Evolutionary conservation across 1,284 basidiomycete species (phyloP), one percentile per base, ranked within the genome.

Genomic region (Porogramme epimiltina): DNA sequence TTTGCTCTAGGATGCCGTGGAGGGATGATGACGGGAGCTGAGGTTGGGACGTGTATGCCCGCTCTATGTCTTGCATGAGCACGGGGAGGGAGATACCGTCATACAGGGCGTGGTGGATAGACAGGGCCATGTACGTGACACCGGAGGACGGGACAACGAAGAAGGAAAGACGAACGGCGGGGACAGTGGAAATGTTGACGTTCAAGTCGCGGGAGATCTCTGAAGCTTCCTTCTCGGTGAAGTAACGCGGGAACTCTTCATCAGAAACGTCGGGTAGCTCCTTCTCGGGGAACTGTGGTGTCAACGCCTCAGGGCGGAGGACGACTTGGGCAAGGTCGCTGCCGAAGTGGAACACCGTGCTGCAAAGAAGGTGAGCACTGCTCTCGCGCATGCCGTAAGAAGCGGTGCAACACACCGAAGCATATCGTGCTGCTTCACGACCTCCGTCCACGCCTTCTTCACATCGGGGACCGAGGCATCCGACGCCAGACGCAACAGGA

Each of bases 31-130:
- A 42, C 8, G 55, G 47, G 13, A 55, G 50, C 34, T 61, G 60
- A 38, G 56, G 42, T 26, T 56, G 49, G 3, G 55, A 58, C 26
- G 48, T 43, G 46, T 75, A 73, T 36, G 62, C 64, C 9, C 64
- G 62, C 47, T 78, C 75, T 10, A 75, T 68, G 39, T 73, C 70
- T 18, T 66, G 62, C 45, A 78, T 62, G 10, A 79, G 57, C 10
- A 70, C 60, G 1, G 76, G 71, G 18, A 79, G 68, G 11, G 77
- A 76, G 24, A 72, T 69, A 6, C 76, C 77, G 55, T 79, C 77
- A 52, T 76, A 79, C 6, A 79, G 59, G 0, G 77, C 71, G 46
- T 79, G 77, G 43, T 79, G 78, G 36, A 79, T 75, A 9, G 78
- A 79, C 36, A 78, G 58, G 3, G 66, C 70, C 26, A 74, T 47